These are phyloP conservation scores for Monilinia fructigena DNA, from an alignment of 2,329 filamentous ascomycete species.

Conservation along the genomic window DNA sequence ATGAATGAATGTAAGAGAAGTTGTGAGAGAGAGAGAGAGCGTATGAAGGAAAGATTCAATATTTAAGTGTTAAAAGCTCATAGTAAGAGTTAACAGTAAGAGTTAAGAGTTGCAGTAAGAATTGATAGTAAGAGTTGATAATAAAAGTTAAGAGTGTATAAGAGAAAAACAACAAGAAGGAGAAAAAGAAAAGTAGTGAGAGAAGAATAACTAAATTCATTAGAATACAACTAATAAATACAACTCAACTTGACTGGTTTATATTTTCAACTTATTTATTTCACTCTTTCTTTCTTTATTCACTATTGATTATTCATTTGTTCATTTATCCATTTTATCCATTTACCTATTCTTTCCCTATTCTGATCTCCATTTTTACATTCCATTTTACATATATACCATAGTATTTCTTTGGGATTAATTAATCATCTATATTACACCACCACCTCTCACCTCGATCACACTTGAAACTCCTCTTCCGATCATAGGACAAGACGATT, in stretches of 20 bases:
- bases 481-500: background rate
- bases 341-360: background rate
- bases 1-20: background rate
- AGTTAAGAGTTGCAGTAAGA: too few species aligned
- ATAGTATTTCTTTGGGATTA: background rate
- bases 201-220: background rate
- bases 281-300: too few species aligned
- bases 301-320: background rate
- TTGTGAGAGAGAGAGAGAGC: background rate
- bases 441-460: background rate
- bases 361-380: too few species aligned
- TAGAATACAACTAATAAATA: constrained; percentile 1
- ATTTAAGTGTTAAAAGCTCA: too few species aligned
- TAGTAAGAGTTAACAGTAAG: too few species aligned
- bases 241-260: too few species aligned
- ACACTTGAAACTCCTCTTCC: background rate
- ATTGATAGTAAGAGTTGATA: too few species aligned
- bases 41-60: too few species aligned
- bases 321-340: background rate
- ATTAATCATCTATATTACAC: background rate
- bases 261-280: too few species aligned
- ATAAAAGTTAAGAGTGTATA: too few species aligned
- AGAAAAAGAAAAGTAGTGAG: background rate
- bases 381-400: too few species aligned
- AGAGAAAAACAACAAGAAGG: background rate